These are phyloP conservation scores for Mycena citricolor DNA, from an alignment of 1,284 basidiomycete species.

Conservation along the genomic window DNA sequence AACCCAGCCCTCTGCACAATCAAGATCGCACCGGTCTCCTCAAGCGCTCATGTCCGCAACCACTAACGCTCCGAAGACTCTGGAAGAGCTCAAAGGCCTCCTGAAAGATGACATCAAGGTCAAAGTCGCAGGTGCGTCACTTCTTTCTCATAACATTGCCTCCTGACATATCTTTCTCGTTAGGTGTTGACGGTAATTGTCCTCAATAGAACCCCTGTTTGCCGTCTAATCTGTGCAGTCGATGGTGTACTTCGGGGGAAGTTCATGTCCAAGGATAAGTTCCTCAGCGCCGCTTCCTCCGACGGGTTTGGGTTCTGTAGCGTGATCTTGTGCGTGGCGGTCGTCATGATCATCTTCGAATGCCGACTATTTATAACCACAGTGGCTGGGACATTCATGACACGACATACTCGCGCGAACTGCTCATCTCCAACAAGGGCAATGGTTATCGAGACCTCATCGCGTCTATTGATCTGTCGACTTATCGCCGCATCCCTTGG, in stretches of 20 bases:
- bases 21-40: too few species aligned
- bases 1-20: too few species aligned
- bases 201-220: slow-evolving; percentile 2
- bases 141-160: slow-evolving; percentile 1
- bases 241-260: slow-evolving; percentile 95
- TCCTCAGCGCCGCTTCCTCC: slow-evolving; percentile 79
- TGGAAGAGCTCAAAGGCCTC: slow-evolving; percentile 57
- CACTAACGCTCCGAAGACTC: slow-evolving; percentile 48
- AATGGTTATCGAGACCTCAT: slow-evolving; percentile 92
- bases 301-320: slow-evolving; percentile 92
- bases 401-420: slow-evolving; percentile 76
- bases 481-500: slow-evolving; percentile 89
- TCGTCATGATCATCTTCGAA: not conserved
- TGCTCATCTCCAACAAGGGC: slow-evolving; percentile 84
- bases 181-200: slow-evolving; percentile 67
- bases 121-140: slow-evolving; percentile 81
- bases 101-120: slow-evolving; percentile 77
- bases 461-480: slow-evolving; percentile 82
- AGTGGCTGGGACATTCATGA: slow-evolving; percentile 93
- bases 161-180: not conserved
- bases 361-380: too few species aligned
- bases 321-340: slow-evolving; percentile 72
- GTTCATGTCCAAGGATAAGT: slow-evolving; percentile 93
- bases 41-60: slow-evolving; percentile 36
- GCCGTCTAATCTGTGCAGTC: slow-evolving; percentile 43